Evolutionary conservation across 192 early-diverging fungal genomes (phyloP), one percentile per base, ranked within the genome.

Genomic region (Podochytrium sp.): DNA sequence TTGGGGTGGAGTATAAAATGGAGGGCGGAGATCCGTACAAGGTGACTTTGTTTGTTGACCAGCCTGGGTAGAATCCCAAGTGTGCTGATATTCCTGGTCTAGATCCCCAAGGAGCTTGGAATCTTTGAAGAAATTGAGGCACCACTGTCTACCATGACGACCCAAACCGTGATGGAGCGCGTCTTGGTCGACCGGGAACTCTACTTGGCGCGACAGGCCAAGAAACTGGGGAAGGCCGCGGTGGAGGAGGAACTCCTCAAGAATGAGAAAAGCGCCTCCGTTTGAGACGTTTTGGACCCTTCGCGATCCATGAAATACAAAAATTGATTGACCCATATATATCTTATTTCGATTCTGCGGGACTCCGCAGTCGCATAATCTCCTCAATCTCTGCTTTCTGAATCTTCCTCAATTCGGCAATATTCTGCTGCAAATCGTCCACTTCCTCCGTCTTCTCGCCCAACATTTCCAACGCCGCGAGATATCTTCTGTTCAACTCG

Each of bases 381-480:
- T 91, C 90, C 66, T 91, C 91, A n/a, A 95, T 91, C 75, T 97
- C 95, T 0, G 92, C 92, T 2, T 89, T 89, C 51, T 69, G 66
- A 30, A 69, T 69, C 37, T 38, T 69, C 55, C 75, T 80, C 79
- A 90, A 89, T 42, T 91, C 90, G 57, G 89, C 89, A 23, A 95
- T 91, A 76, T 95, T 94, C 1, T 92, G 92, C 2, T 90, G 87
- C 32, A 97, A 82, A 41, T 97, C 95, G 49, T 91, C 81, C 16
- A 94, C 92, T 64, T 89, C 84, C 75, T 97, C 95, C 35, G 93
- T 94, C 74, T 91, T 90, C 77, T 97, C 95, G 27, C 95, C 95
- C 40, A 97, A 77, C 78, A 97, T 81, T 73, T 93, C 95, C 12
- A 97, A 81, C n/a, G 91, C 89, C 3, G 93, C 85, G 30, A 81